A percentile compares a stretch with the other conserved stretches of the same genome.
phyloP scores from a whole-genome alignment of 306 rosid genomes.

The Quercus ilex region DNA sequence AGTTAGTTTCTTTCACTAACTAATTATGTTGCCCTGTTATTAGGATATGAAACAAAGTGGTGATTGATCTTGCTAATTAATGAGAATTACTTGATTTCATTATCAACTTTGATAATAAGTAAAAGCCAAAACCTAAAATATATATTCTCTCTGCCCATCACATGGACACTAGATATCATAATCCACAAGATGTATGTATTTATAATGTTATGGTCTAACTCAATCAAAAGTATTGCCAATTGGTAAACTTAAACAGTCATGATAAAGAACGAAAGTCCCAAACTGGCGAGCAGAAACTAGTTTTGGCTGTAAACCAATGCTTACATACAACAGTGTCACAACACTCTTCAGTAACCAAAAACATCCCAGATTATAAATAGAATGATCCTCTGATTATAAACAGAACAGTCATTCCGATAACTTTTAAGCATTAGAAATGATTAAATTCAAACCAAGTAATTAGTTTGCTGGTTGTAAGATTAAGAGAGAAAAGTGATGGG shows the following conservation, averaged over 20 bases:
- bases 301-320: background rate
- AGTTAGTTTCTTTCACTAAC: too few relatives aligned
- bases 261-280: background rate
- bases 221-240: background rate
- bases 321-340: background rate
- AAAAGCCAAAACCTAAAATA: slow-evolving; percentile 11
- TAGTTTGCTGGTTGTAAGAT: background rate
- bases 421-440: background rate
- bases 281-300: background rate
- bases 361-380: background rate
- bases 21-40: too few relatives aligned
- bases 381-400: background rate
- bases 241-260: too few relatives aligned
- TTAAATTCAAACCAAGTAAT: background rate
- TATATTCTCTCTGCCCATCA: background rate
- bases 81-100: too few relatives aligned
- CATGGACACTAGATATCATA: slow-evolving; percentile 11
- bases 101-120: background rate
- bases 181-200: background rate
- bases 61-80: too few relatives aligned
- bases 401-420: background rate
- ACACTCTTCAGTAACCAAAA: background rate
- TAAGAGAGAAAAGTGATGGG: background rate
- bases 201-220: background rate
- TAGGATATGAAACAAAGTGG: too few relatives aligned